These are phyloP conservation scores for Coemansia sp. DNA, from an alignment of 192 early-diverging fungal genomes.

Conservation along the genomic window DNA sequence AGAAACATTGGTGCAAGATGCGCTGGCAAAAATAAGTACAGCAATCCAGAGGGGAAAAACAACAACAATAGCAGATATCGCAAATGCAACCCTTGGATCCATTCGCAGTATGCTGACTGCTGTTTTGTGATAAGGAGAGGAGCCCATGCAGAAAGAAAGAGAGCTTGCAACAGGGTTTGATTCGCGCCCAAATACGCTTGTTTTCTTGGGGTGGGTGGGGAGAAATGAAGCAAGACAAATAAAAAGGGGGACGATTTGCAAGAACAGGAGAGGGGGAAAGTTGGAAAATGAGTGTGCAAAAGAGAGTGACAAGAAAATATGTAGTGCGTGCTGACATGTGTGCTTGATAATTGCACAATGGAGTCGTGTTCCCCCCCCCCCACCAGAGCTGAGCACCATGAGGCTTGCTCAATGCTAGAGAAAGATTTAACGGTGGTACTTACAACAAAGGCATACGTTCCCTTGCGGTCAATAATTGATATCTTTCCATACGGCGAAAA, in stretches of 20 bases:
- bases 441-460: conserved; percentile 48
- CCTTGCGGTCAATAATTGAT: conserved; percentile 31
- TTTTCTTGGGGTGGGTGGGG: background rate
- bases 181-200: conserved; percentile 1
- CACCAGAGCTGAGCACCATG: background rate
- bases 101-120: background rate
- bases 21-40: background rate
- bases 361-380: too few species aligned
- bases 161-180: background rate
- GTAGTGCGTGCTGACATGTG: background rate
- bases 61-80: background rate
- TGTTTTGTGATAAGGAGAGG: background rate
- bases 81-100: background rate
- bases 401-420: background rate
- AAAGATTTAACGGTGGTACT: conserved; percentile 1
- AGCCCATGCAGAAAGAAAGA: background rate
- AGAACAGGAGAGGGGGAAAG: background rate
- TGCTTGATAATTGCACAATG: background rate
- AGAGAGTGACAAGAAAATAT: background rate
- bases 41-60: background rate
- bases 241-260: conserved; percentile 13
- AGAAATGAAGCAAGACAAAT: background rate
- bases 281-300: background rate
- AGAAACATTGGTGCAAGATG: conserved; percentile 1
- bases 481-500: conserved; percentile 31